Percentiles rank a stretch among this genome's conserved stretches.
Conservation (phyloP, 2,329 filamentous ascomycete species). For the Arthrobotrys megalospora region DNA sequence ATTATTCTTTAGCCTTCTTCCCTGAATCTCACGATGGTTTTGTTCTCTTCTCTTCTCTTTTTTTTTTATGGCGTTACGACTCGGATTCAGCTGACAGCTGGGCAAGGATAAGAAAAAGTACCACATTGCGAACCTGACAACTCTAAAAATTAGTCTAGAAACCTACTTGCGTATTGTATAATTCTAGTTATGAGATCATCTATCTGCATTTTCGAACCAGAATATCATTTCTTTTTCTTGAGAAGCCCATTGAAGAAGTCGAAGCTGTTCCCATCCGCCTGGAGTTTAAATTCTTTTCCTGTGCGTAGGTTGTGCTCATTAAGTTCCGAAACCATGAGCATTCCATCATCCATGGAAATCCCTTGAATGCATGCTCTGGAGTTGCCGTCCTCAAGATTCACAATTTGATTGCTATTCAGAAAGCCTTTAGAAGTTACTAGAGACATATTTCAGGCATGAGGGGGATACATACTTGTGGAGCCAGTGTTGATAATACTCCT, state of each 20-base stretch:
- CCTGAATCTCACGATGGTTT: slow-evolving; percentile 27
- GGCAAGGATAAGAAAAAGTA: neutral
- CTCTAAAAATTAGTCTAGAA: neutral
- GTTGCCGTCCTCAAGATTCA: slow-evolving; percentile 85
- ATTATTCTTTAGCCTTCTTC: slow-evolving; percentile 42
- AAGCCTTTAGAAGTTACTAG: slow-evolving; percentile 67
- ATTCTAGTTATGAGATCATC: neutral
- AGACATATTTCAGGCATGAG: neutral
- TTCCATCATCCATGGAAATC: slow-evolving; percentile 91
- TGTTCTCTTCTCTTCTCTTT: neutral
- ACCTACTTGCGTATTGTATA: neutral
- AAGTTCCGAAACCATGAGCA: slow-evolving; percentile 87
- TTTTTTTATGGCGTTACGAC: slow-evolving; percentile 24
- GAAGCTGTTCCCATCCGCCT: slow-evolving; percentile 98
- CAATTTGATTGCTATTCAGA: slow-evolving; percentile 70
- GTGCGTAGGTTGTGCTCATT: slow-evolving; percentile 80
- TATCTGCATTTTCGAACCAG: slow-evolving; percentile 3
- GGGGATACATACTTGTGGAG: slow-evolving; percentile 80
- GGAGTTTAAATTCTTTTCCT: slow-evolving; percentile 84
- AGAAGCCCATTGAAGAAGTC: slow-evolving; percentile 94
- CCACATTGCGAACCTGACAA: neutral
- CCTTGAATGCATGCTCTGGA: slow-evolving; percentile 83
- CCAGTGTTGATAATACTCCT: slow-evolving; percentile 85
- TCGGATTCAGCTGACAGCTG: neutral
- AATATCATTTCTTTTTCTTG: slow-evolving; percentile 78